These are phyloP conservation scores for Trichocomaceae sp. DNA, from an alignment of 2,329 filamentous ascomycete genomes.

Conservation along the genomic window DNA sequence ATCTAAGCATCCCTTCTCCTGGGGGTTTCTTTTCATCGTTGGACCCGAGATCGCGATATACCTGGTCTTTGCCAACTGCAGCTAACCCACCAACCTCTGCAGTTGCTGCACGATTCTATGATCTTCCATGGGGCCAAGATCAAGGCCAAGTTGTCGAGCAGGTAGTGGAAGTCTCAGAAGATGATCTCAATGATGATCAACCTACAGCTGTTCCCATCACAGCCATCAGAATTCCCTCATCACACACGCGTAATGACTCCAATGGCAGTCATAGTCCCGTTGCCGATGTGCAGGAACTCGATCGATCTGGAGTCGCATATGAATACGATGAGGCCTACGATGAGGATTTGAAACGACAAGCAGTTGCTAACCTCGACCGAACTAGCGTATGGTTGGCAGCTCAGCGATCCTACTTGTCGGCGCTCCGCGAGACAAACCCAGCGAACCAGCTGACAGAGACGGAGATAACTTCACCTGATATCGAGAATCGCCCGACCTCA, in stretches of 20 bases:
- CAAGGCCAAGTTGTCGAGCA: slow-evolving; percentile 55
- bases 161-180: slow-evolving; percentile 54
- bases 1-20: slow-evolving; percentile 82
- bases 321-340: slow-evolving; percentile 72
- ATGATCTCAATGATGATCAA: slow-evolving; percentile 28
- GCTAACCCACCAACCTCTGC: slow-evolving; percentile 70
- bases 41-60: slow-evolving; percentile 66
- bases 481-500: slow-evolving; percentile 16
- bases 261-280: slow-evolving; percentile 29
- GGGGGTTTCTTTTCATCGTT: slow-evolving; percentile 87
- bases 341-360: slow-evolving; percentile 62
- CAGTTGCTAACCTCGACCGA: slow-evolving; percentile 69
- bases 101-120: slow-evolving; percentile 88
- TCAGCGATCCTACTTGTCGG: slow-evolving; percentile 69
- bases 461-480: slow-evolving; percentile 15
- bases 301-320: slow-evolving; percentile 57
- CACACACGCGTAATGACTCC: slow-evolving; percentile 5
- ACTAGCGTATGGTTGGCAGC: slow-evolving; percentile 81
- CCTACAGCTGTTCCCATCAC: slow-evolving; percentile 31
- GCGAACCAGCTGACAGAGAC: slow-evolving; percentile 37
- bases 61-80: slow-evolving; percentile 64
- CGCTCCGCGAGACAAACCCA: slow-evolving; percentile 53
- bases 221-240: slow-evolving; percentile 42
- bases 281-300: slow-evolving; percentile 45
- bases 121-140: slow-evolving; percentile 63